A percentile compares a stretch with the other conserved stretches of the same genome.
phyloP scores from a whole-genome alignment of 768 basidiomycete species.

The Auriscalpium vulgare region DNA sequence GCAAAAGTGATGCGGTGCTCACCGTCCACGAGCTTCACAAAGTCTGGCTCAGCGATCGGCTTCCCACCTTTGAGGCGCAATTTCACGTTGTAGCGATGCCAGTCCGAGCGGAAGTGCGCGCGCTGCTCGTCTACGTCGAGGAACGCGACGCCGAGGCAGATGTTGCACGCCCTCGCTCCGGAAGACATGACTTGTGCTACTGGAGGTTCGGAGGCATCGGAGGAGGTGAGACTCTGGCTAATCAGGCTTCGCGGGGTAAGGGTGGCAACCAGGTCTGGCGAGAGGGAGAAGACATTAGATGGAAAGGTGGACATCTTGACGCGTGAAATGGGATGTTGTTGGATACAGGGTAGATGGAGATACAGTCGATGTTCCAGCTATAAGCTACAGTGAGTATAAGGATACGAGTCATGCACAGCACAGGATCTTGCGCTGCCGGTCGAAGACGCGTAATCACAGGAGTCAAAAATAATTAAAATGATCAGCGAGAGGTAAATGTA shows the following conservation, averaged over 20 bases:
- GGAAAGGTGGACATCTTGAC: conserved; percentile 18
- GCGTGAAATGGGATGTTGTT: neutral
- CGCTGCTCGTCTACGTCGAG: conserved; percentile 75
- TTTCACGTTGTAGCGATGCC: conserved; percentile 98
- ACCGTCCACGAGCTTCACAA: conserved; percentile 80
- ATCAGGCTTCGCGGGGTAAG: conserved; percentile 62
- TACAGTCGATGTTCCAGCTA: too few species aligned
- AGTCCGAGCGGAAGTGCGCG: conserved; percentile 85
- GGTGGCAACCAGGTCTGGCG: conserved; percentile 56
- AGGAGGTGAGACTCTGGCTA: conserved; percentile 29
- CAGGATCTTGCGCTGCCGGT: too few species aligned
- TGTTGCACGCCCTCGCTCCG: conserved; percentile 54
- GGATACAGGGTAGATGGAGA: neutral
- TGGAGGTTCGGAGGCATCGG: conserved; percentile 22
- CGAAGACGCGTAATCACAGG: too few species aligned
- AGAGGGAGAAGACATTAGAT: conserved; percentile 68
- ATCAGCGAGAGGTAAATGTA: too few species aligned
- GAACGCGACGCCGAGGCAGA: conserved; percentile 67
- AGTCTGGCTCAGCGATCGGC: conserved; percentile 61
- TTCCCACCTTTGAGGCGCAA: conserved; percentile 56
- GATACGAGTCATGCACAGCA: too few species aligned
- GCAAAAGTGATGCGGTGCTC: conserved; percentile 14
- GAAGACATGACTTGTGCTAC: conserved; percentile 20
- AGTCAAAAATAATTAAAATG: too few species aligned
- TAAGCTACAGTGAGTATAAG: too few species aligned